Evolutionary conservation across 1,284 basidiomycete genomes (phyloP).

Genomic region (Puccinia horiana): DNA sequence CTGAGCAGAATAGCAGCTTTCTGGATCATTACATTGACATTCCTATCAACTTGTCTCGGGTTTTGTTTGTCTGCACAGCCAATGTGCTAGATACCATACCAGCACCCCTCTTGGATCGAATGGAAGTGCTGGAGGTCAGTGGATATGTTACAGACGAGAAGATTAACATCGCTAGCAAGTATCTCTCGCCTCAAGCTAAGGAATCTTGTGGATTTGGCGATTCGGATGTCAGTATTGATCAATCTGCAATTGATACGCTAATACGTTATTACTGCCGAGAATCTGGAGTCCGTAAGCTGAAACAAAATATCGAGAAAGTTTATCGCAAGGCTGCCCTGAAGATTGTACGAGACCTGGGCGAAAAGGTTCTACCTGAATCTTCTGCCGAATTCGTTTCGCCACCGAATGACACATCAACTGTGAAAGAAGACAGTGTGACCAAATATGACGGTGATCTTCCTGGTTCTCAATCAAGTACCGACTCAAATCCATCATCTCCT

Average conservation of each 20-base stretch:
- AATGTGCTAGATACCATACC: conserved; percentile 95
- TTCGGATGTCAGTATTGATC: conserved; percentile 75
- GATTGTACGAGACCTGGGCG: conserved; percentile 83
- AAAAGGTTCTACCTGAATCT: conserved; percentile 68
- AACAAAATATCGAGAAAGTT: conserved; percentile 88
- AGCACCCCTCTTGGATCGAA: conserved; percentile 86
- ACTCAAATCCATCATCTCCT: conserved; percentile 57
- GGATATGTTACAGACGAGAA: conserved; percentile 98
- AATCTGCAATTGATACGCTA: conserved; percentile 79
- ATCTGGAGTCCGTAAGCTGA: conserved; percentile 89
- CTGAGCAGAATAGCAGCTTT: conserved; percentile 95
- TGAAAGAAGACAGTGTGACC: conserved; percentile 51
- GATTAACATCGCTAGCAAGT: conserved; percentile 83
- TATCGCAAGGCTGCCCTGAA: conserved; percentile 95
- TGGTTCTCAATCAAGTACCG: conserved; percentile 53
- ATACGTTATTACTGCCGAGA: conserved; percentile 98
- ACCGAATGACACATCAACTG: conserved; percentile 51
- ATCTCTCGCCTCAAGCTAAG: conserved; percentile 91
- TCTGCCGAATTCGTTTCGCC: conserved; percentile 58
- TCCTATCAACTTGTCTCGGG: conserved; percentile 90
- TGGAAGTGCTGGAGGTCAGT: conserved; percentile 90
- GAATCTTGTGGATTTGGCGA: conserved; percentile 82
- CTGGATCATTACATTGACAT: conserved; percentile 82
- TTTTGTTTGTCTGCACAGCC: conserved; percentile 94
- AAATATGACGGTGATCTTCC: conserved; percentile 46